Evolutionary conservation across 208 protist genomes (phyloP), one percentile per base, ranked within the genome.

Genomic region (Kentomonas sorsogonicus): DNA sequence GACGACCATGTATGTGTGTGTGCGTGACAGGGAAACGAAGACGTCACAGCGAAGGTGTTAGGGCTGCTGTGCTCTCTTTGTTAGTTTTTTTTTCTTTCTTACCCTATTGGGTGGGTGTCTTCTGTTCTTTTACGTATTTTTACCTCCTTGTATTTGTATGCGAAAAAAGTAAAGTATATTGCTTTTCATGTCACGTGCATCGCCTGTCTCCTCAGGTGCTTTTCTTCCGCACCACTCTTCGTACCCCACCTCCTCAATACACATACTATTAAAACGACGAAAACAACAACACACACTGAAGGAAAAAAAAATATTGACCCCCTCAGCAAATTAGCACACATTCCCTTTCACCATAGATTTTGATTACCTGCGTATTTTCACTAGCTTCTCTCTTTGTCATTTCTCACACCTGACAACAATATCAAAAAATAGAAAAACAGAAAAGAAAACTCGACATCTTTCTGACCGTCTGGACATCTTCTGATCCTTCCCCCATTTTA

Each of bases 361-460:
- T 13, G 25, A 23, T 48, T 18, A 13, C 43, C 11, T 27, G 25
- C 23, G 25, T 65, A n/a, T 55, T 63, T 51, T 61, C 44, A 33
- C 34, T 69, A n/a, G 27, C 44, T 66, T 63, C 52, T 53, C 39
- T 53, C n/a, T 48, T 34, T 40, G 1, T 48, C 6, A 26, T 41
- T 51, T 33, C n/a, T 52, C n/a, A n/a, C n/a, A n/a, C n/a, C n/a
- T n/a, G n/a, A n/a, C n/a, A n/a, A n/a, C n/a, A n/a, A n/a, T n/a
- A n/a, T n/a, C n/a, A n/a, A n/a, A n/a, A n/a, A n/a, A n/a, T n/a
- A n/a, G n/a, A n/a, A n/a, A n/a, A n/a, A n/a, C n/a, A n/a, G n/a
- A n/a, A n/a, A n/a, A n/a, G n/a, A n/a, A 60, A 30, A 2, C 30
- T 23, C 45, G 34, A 11, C 26, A 11, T 31, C 38, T 40, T 16